phyloP scores from a whole-genome alignment of 2,329 filamentous ascomycete species.

The Gnomoniopsis smithogilvyi region DNA sequence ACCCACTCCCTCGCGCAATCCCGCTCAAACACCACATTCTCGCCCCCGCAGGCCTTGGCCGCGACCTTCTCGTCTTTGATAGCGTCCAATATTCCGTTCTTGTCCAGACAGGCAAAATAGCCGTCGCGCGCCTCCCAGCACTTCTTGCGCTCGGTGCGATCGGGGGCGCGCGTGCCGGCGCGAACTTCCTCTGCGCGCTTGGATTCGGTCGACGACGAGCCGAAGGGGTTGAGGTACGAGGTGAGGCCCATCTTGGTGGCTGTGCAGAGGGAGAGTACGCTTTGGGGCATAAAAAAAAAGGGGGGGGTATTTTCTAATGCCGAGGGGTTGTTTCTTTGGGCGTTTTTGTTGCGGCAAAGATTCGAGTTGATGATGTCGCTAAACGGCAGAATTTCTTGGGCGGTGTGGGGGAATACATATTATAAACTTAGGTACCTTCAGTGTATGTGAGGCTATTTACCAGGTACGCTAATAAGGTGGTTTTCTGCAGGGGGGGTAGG shows the following conservation, averaged over 20 bases:
- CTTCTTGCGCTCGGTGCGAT: constrained; percentile 71
- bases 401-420: constrained; percentile 10
- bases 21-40: constrained; percentile 64
- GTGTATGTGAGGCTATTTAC: too few relatives aligned
- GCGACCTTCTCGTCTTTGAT: constrained; percentile 40
- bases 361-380: constrained; percentile 8
- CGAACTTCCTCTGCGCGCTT: constrained; percentile 54
- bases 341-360: neutral
- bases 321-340: neutral
- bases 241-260: constrained; percentile 46
- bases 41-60: constrained; percentile 35
- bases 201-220: constrained; percentile 31
- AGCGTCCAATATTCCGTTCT: constrained; percentile 73
- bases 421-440: too few relatives aligned
- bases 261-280: constrained; percentile 4
- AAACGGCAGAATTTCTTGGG: constrained; percentile 17
- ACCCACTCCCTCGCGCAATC: constrained; percentile 93
- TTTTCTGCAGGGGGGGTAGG: too few relatives aligned
- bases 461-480: too few relatives aligned
- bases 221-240: constrained; percentile 43
- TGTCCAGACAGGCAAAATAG: constrained; percentile 87
- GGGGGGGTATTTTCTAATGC: neutral
- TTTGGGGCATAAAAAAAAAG: neutral
- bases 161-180: constrained; percentile 68
- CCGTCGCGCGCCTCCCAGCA: constrained; percentile 90